Evolutionary conservation across 129 eudicot species (phyloP), one percentile per base, ranked within the genome.

Genomic region (Kitagawia praeruptora): DNA sequence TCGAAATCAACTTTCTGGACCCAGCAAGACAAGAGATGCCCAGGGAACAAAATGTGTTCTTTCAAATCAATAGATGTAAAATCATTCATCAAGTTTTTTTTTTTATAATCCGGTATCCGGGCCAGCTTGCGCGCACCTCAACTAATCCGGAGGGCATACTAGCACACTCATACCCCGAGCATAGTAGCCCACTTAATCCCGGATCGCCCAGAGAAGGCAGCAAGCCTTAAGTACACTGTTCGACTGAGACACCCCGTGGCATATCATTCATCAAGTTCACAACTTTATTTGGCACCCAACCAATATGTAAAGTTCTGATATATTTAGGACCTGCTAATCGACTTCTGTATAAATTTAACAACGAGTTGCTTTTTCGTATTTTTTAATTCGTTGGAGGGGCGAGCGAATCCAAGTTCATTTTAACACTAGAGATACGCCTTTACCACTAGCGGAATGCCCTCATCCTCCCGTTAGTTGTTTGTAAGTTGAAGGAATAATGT

Each of bases 1-100:
- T 74, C 77, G 44, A 25, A 19, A 40, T 44, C 77, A 41, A 74
- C 13, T 11, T 73, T 44, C 51, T 73, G 77, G 47, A 73, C 47
- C 49, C 54, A 39, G 37, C 76, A 72, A 41, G 27, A 23, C 76
- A n/a, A 73, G 47, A 73, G 76, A 73, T n/a, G 77, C 9, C 8
- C 19, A 41, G 77, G 77, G 54, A 67, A 67, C 41, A 67, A 67
- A 0, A 44, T 44, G 47, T n/a, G 49, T 41, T 73, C 47, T 73
- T 73, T 42, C 75, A 39, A 18, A 39, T 70, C 75, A 70, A 39
- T 70, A 38, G 46, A 38, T 70, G 46, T 70, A 28, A 69, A 70
- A 39, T 39, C 44, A 70, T 70, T 70, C 27, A 18, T 70, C 75
- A 70, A 39, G 48, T 21, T 40, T n/a, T n/a, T n/a, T n/a, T n/a